These are phyloP conservation scores for Curvularia verruculosa DNA, from an alignment of 2,329 filamentous ascomycete species.

Conservation along the genomic window DNA sequence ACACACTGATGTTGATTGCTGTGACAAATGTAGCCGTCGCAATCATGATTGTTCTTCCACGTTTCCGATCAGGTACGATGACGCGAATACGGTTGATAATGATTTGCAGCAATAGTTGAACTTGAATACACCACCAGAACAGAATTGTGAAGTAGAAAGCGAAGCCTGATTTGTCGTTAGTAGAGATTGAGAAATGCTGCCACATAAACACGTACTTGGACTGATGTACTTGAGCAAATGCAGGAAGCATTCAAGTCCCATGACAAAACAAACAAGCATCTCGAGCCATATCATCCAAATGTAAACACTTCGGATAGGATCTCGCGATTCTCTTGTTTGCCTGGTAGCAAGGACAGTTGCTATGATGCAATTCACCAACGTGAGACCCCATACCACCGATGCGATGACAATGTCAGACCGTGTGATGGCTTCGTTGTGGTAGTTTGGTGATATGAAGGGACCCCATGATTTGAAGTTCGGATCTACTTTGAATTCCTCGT, in stretches of 20 bases:
- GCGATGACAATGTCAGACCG: conserved; percentile 41
- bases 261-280: conserved; percentile 51
- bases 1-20: conserved; percentile 46
- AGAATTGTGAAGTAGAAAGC: conserved; percentile 44
- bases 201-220: conserved; percentile 36
- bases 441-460: conserved; percentile 32
- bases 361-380: conserved; percentile 33
- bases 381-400: conserved; percentile 38
- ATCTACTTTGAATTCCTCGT: conserved; percentile 22
- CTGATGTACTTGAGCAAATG: conserved; percentile 43
- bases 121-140: conserved; percentile 49
- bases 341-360: conserved; percentile 43
- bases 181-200: neutral
- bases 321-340: conserved; percentile 37
- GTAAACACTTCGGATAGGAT: conserved; percentile 49
- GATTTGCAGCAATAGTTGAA: conserved; percentile 49
- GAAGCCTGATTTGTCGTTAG: conserved; percentile 34
- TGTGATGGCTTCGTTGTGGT: conserved; percentile 36
- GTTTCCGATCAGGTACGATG: conserved; percentile 42
- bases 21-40: conserved; percentile 47
- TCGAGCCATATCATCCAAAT: conserved; percentile 59
- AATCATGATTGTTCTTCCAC: conserved; percentile 45
- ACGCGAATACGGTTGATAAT: conserved; percentile 51
- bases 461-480: conserved; percentile 34
- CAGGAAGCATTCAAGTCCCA: conserved; percentile 51